Conservation (phyloP, 2,329 filamentous ascomycete species). For the Atkinsonella hypoxylon region DNA sequence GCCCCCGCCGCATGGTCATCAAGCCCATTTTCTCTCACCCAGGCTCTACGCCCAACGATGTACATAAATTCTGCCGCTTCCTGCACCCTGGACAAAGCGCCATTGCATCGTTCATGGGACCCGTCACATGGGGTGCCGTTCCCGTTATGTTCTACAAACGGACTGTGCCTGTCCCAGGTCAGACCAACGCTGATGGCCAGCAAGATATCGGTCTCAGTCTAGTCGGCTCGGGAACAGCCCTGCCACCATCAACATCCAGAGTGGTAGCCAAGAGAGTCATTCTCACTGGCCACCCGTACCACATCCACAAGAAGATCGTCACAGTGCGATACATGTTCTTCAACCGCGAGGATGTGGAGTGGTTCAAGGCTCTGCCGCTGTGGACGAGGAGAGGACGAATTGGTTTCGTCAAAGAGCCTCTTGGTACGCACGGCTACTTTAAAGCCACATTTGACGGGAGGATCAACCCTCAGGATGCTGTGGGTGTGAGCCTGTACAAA, state of each 20-base stretch:
- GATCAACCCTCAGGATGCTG: constrained; percentile 89
- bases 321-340: constrained; percentile 99
- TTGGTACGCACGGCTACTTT: constrained; percentile 99
- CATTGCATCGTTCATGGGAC: constrained; percentile 80
- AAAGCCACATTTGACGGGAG: constrained; percentile 95
- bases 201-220: constrained; percentile 51
- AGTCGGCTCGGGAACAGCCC: constrained; percentile 75
- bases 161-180: constrained; percentile 27
- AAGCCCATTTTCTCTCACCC: constrained; percentile 82
- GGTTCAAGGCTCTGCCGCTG: constrained; percentile 93
- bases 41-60: constrained; percentile 89
- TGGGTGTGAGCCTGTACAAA: constrained; percentile 85
- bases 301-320: constrained; percentile 96
- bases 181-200: constrained; percentile 29
- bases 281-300: constrained; percentile 90
- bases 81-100: constrained; percentile 83
- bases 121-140: constrained; percentile 85
- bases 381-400: constrained; percentile 86
- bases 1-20: constrained; percentile 73
- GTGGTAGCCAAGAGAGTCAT: constrained; percentile 91
- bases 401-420: constrained; percentile 84
- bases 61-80: constrained; percentile 92
- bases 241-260: constrained; percentile 63
- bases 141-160: constrained; percentile 81
- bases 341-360: constrained; percentile 85